A percentile compares a stretch with the other conserved stretches of the same genome.
Evolutionary conservation across 345 rosid species (phyloP).

Genomic region (Linum usitatissimum): DNA sequence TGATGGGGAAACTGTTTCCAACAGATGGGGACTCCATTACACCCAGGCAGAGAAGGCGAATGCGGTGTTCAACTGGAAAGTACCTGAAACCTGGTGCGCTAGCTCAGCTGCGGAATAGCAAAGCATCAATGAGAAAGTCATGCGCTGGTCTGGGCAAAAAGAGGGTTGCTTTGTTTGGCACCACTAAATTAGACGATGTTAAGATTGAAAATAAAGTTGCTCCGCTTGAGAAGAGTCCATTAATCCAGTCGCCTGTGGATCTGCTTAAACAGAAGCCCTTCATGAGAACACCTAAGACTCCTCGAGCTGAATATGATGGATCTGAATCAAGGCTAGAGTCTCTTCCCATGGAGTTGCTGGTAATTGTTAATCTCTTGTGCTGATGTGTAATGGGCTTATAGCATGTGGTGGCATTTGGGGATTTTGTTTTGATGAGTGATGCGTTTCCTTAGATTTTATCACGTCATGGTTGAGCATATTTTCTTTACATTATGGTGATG

Average conservation of each 20-base stretch:
- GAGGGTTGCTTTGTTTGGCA: conserved; percentile 41
- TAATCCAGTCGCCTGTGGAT: conserved; percentile 48
- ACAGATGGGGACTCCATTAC: conserved; percentile 35
- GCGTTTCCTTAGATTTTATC: no score
- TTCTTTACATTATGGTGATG: no score
- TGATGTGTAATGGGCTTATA: background rate
- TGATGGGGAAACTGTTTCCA: conserved; percentile 66
- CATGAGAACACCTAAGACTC: conserved; percentile 70
- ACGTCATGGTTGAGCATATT: no score
- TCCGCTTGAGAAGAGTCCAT: conserved; percentile 35
- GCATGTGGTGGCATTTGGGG: background rate
- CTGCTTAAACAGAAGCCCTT: conserved; percentile 31
- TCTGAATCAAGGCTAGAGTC: conserved; percentile 71
- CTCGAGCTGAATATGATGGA: conserved; percentile 33
- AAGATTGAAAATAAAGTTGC: conserved; percentile 18
- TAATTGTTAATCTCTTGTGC: conserved; percentile 16
- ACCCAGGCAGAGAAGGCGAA: conserved; percentile 42
- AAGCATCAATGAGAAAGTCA: conserved; percentile 40
- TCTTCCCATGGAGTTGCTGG: conserved; percentile 88
- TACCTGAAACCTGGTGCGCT: conserved; percentile 80
- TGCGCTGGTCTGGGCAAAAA: conserved; percentile 70
- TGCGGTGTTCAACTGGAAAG: conserved; percentile 39
- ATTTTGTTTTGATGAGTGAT: background rate
- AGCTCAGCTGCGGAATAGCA: conserved; percentile 55
- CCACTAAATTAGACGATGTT: conserved; percentile 27